These are phyloP conservation scores for Russula virescens DNA, from an alignment of 768 basidiomycete species.

Conservation along the genomic window DNA sequence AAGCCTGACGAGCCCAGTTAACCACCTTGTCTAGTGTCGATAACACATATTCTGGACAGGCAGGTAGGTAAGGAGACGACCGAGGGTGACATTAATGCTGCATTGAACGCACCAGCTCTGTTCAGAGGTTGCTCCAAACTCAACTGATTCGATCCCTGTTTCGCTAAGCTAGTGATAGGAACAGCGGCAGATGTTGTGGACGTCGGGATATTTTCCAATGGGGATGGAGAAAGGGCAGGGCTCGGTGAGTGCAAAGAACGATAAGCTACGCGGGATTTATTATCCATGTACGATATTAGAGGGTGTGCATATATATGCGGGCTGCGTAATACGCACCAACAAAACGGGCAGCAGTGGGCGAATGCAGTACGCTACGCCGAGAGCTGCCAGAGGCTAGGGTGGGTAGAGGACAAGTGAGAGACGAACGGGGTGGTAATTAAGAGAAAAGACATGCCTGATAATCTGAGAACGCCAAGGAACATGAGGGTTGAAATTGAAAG, in stretches of 20 bases:
- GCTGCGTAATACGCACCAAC: slow-evolving; percentile 8
- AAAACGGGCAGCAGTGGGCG: slow-evolving; percentile 2
- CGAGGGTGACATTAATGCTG: not conserved
- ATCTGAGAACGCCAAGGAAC: slow-evolving; percentile 12
- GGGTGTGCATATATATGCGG: not conserved
- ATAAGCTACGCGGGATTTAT: slow-evolving; percentile 33
- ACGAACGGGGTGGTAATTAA: not conserved
- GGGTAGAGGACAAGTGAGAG: not conserved
- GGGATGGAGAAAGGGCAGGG: slow-evolving; percentile 35
- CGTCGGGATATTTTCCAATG: slow-evolving; percentile 36
- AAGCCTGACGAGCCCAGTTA: slow-evolving; percentile 96
- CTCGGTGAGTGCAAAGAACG: slow-evolving; percentile 55
- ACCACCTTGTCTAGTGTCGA: slow-evolving; percentile 94
- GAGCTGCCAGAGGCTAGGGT: slow-evolving; percentile 11
- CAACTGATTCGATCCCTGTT: slow-evolving; percentile 74
- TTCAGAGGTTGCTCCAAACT: slow-evolving; percentile 87
- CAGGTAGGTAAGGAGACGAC: not conserved
- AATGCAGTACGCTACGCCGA: slow-evolving; percentile 9
- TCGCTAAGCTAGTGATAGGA: slow-evolving; percentile 67
- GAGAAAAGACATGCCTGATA: slow-evolving; percentile 6
- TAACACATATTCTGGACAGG: slow-evolving; percentile 78
- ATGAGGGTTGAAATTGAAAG: slow-evolving; percentile 14
- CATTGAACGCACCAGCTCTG: slow-evolving; percentile 62
- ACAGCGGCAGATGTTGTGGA: slow-evolving; percentile 40
- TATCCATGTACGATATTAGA: not conserved